Evolutionary conservation across 495 filamentous ascomycete species (phyloP), one percentile per base, ranked within the genome.

Genomic region (Neurospora sp.): DNA sequence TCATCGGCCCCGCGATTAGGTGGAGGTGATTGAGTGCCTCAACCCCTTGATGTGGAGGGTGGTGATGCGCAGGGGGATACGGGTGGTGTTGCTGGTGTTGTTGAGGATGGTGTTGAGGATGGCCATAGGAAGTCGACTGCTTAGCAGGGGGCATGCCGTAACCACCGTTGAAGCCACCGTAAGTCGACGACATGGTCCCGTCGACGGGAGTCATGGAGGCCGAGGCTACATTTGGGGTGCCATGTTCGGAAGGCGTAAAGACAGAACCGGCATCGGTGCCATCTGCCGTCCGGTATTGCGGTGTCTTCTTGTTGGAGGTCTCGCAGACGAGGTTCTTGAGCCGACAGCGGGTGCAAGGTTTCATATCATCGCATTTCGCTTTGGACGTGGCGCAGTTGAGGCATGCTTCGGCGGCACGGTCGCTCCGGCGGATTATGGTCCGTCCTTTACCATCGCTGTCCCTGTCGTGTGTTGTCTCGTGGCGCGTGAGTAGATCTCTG

Each of bases 281-380:
- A 8, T 69, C 53, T 31, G 38, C 53, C 8, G 69, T 75, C 70
- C 70, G 40, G n/a, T 75, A 73, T 42, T 75, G 72, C 59, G 48
- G 40, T 14, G 59, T 39, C 38, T 72, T 65, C 59, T 71, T 71
- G 20, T 41, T 69, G 59, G 71, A 35, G 16, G 71, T 70, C 71
- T 73, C 73, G 48, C 75, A 77, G 38, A 38, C 31, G 20, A 75
- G 39, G 38, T 71, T 68, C 70, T 78, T 77, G 38, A 31, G 22
- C 10, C 65, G 69, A 45, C 76, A 78, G 8, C 76, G 73, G 37
- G 70, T 70, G 68, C 76, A 78, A 8, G 76, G 76, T 74, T 78
- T 78, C 73, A 75, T 53, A 45, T 78, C 76, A 27, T 78, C 76
- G 70, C 76, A 78, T 31, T 78, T 77, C 2, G 75, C 71, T 31